Base-by-base conservation (phyloP, 495 filamentous ascomycete genomes). In the Daldinia bambusicola region DNA sequence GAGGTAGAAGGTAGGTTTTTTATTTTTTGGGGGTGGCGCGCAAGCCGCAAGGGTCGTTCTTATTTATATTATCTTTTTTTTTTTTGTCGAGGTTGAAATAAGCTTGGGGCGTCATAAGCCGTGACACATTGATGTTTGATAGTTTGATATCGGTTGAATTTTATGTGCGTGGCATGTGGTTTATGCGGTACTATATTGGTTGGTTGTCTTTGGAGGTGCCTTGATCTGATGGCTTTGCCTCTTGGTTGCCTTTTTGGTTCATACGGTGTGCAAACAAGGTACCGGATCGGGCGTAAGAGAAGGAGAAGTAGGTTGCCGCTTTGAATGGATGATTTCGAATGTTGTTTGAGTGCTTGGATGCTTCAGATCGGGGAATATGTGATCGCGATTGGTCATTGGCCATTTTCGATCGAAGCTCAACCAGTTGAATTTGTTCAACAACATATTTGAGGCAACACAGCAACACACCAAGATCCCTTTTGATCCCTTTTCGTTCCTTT, bases 321-420 rank as follows among this genome's bases (percentile, higher is more conserved):
- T 61, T 36, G 58, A 48, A 41, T 56, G 67, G 66, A 66, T 66
- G 66, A 71, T 72, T 64, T n/a, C n/a, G 65, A 34, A 34, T 34
- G 75, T 55, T 66, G n/a, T n/a, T n/a, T 61, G 53, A 52, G 37
- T 52, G n/a, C 22, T 36, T 56, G 67, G 63, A 66, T 52, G n/a
- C 36, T 36, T 72, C 62, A 61, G 60, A 75, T 76, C 72, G 73
- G 63, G 53, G 62, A 55, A 64, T 63, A 55, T 67, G 61, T 69
- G 64, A 69, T 67, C 75, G 72, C 63, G 72, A 70, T 71, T 67
- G 58, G 74, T 61, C 66, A 77, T 77, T 74, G 75, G 70, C 66
- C 66, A 70, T 71, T 67, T 71, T 71, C 55, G 59, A 59, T 67
- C 52, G 66, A 67, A 69, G 63, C 66, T 48, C 66, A 63, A 70